Percentiles rank a stretch among this genome's conserved stretches.
phyloP scores from a whole-genome alignment of 352 stramenopile genomes.

The Pythium dissimile region DNA sequence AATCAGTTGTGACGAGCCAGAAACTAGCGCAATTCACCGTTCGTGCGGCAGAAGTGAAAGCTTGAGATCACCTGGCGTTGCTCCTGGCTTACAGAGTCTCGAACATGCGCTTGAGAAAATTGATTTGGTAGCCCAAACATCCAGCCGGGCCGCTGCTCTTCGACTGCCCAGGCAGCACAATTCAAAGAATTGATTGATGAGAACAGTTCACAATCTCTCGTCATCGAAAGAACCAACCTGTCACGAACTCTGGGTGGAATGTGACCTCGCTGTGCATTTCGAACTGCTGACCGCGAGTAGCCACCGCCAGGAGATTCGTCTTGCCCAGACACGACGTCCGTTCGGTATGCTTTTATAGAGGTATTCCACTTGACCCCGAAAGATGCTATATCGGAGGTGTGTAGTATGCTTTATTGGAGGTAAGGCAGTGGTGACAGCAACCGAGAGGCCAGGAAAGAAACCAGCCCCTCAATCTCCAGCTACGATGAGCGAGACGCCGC shows the following conservation, averaged over 20 bases:
- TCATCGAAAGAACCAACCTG: constrained; percentile 15
- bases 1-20: background rate
- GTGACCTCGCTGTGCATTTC: constrained; percentile 47
- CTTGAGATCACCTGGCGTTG: constrained; percentile 71
- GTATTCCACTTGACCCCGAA: background rate
- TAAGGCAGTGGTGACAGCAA: constrained; percentile 1
- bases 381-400: background rate
- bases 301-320: constrained; percentile 58
- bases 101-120: constrained; percentile 65
- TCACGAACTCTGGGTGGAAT: constrained; percentile 62
- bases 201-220: too few relatives aligned
- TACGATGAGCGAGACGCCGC: constrained; percentile 52
- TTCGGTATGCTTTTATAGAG: constrained; percentile 15
- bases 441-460: background rate
- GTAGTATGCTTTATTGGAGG: background rate
- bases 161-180: too few relatives aligned
- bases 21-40: constrained; percentile 29
- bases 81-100: constrained; percentile 70
- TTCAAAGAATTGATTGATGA: too few relatives aligned
- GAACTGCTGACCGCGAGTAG: constrained; percentile 52
- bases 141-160: constrained; percentile 64
- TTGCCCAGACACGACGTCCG: constrained; percentile 38
- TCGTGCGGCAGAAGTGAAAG: constrained; percentile 61
- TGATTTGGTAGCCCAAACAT: constrained; percentile 66
- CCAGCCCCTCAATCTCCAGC: background rate